A percentile compares a stretch with the other conserved stretches of the same genome.
phyloP scores from a whole-genome alignment of 768 basidiomycete species.

The Hortiboletus campestris region DNA sequence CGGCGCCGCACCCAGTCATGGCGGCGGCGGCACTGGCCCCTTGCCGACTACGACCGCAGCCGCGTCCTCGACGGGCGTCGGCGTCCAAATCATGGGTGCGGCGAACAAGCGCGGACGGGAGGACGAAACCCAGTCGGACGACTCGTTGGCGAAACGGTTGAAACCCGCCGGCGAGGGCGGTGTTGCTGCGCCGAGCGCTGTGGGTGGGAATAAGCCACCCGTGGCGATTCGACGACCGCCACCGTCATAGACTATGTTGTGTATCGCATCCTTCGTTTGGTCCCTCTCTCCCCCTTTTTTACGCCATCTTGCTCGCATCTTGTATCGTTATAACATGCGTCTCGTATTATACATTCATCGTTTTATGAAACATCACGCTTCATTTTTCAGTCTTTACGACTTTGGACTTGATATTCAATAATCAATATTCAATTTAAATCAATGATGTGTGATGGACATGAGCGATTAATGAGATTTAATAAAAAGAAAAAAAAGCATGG shows the following conservation, averaged over 20 bases:
- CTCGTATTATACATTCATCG: neutral
- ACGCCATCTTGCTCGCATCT: neutral
- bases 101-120: constrained; percentile 65
- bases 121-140: constrained; percentile 46
- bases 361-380: neutral
- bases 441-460: constrained; percentile 2
- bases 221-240: constrained; percentile 35
- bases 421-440: neutral
- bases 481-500: neutral
- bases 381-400: neutral
- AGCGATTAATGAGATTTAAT: constrained; percentile 19
- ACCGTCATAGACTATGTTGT: constrained; percentile 5
- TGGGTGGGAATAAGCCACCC: constrained; percentile 34
- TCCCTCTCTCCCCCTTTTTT: neutral
- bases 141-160: constrained; percentile 64
- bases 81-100: constrained; percentile 62
- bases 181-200: neutral
- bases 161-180: constrained; percentile 45
- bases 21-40: constrained; percentile 17
- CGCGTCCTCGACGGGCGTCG: constrained; percentile 31
- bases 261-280: neutral
- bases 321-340: constrained; percentile 24
- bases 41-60: constrained; percentile 26
- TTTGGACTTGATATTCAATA: neutral
- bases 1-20: constrained; percentile 27